phyloP scores from a whole-genome alignment of 2,329 filamentous ascomycete genomes.

The Fusarium heterosporum region DNA sequence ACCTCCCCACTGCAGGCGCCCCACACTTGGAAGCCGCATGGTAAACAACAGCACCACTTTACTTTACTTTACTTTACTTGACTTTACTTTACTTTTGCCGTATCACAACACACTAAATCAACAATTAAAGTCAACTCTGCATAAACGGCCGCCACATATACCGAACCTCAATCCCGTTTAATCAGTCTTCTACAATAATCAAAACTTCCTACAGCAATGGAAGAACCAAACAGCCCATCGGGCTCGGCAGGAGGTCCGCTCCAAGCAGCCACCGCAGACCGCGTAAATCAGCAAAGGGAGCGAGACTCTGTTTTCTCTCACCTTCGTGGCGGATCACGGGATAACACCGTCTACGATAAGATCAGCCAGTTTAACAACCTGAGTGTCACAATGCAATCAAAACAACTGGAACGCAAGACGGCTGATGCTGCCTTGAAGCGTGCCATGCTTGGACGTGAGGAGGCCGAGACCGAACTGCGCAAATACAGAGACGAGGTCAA shows the following conservation, averaged over 20 bases:
- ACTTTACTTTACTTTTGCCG: conserved; percentile 5
- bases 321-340: conserved; percentile 58
- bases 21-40: conserved; percentile 32
- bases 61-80: conserved; percentile 4
- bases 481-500: conserved; percentile 71
- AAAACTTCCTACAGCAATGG: conserved; percentile 32
- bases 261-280: conserved; percentile 71
- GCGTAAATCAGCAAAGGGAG: conserved; percentile 64
- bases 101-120: conserved; percentile 32
- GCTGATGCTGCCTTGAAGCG: conserved; percentile 74
- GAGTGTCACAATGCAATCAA: conserved; percentile 69
- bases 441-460: conserved; percentile 75
- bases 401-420: conserved; percentile 71
- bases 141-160: conserved; percentile 16
- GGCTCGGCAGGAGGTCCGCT: conserved; percentile 69
- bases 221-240: conserved; percentile 57
- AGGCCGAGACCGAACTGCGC: conserved; percentile 76
- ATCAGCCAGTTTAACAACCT: conserved; percentile 80
- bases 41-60: conserved; percentile 45
- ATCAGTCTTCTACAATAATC: not conserved
- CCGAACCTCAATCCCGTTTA: conserved; percentile 6
- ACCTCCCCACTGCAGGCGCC: not conserved
- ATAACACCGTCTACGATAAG: conserved; percentile 73
- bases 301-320: conserved; percentile 54
- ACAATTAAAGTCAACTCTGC: conserved; percentile 21